Conservation (phyloP, 1,139 yeast genomes). For the Nadsonia commutata region DNA sequence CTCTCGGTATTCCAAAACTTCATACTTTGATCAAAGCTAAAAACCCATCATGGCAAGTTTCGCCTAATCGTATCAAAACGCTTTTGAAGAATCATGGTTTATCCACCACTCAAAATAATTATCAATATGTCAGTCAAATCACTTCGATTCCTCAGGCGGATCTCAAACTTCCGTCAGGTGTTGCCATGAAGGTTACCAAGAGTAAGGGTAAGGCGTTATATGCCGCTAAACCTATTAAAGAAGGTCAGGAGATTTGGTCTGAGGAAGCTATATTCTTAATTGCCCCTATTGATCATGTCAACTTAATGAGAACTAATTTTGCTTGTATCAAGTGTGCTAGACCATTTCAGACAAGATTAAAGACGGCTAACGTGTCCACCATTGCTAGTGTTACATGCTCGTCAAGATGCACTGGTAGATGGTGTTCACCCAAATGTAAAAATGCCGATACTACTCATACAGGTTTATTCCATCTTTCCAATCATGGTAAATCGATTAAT, state of each 20-base stretch:
- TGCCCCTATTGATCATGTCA: slow-evolving; percentile 57
- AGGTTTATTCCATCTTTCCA: slow-evolving; percentile 39
- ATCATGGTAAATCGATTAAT: slow-evolving; percentile 24
- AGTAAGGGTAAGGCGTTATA: slow-evolving; percentile 23
- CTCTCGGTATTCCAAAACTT: slow-evolving; percentile 40
- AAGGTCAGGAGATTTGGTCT: slow-evolving; percentile 39
- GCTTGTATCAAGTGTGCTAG: slow-evolving; percentile 76
- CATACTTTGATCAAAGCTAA: slow-evolving; percentile 35
- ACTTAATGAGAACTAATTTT: slow-evolving; percentile 47
- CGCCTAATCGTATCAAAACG: slow-evolving; percentile 41
- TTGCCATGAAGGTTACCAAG: slow-evolving; percentile 31
- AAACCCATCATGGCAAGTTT: slow-evolving; percentile 48
- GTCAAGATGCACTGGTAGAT: slow-evolving; percentile 16
- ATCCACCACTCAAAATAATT: slow-evolving; percentile 27
- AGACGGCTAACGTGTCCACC: slow-evolving; percentile 9
- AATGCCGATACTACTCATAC: slow-evolving; percentile 38
- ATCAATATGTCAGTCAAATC: slow-evolving; percentile 29
- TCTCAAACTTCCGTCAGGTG: slow-evolving; percentile 38
- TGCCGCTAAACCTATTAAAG: slow-evolving; percentile 26
- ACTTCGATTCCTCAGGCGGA: slow-evolving; percentile 39
- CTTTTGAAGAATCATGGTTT: slow-evolving; percentile 37
- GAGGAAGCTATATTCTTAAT: slow-evolving; percentile 50
- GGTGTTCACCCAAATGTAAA: slow-evolving; percentile 23
- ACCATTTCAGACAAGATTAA: slow-evolving; percentile 29
- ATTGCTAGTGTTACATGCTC: slow-evolving; percentile 13